Evolutionary conservation across 495 filamentous ascomycete genomes (phyloP).

Genomic region (Penicillium dipodomyicola): DNA sequence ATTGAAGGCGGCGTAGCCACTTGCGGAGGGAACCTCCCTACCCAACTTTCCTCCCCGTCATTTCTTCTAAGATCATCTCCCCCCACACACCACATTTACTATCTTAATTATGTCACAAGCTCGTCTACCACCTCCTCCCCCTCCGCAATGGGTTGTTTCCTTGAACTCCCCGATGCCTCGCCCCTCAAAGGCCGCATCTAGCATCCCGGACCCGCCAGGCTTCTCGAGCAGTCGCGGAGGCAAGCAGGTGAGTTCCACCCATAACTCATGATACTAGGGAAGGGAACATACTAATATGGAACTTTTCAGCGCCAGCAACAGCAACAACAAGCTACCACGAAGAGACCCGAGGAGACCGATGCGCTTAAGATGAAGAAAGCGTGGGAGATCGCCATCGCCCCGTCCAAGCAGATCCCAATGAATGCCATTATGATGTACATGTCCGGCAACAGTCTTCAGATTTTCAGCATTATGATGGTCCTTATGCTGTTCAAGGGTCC

Average conservation of each 20-base stretch:
- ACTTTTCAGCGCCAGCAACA: slow-evolving; percentile 32
- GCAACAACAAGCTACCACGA: slow-evolving; percentile 35
- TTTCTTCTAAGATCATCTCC: slow-evolving; percentile 9
- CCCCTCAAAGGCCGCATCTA: slow-evolving; percentile 54
- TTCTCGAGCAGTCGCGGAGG: slow-evolving; percentile 58
- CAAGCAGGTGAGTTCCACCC: slow-evolving; percentile 36
- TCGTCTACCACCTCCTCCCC: slow-evolving; percentile 46
- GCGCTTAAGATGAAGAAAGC: slow-evolving; percentile 96
- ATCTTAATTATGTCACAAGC: slow-evolving; percentile 31
- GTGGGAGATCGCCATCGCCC: slow-evolving; percentile 95
- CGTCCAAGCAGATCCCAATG: slow-evolving; percentile 94
- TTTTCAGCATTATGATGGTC: slow-evolving; percentile 99
- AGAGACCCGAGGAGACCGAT: slow-evolving; percentile 76
- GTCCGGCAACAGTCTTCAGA: slow-evolving; percentile 97
- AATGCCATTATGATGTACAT: slow-evolving; percentile 99
- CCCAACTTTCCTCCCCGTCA: slow-evolving; percentile 3
- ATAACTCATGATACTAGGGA: background rate
- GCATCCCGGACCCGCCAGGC: slow-evolving; percentile 84
- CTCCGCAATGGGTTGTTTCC: slow-evolving; percentile 78
- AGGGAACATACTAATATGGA: slow-evolving; percentile 12
- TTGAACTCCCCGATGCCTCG: slow-evolving; percentile 64
- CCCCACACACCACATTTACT: slow-evolving; percentile 1
- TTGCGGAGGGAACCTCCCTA: slow-evolving; percentile 27
- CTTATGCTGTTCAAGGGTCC: slow-evolving; percentile 98
- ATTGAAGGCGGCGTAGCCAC: slow-evolving; percentile 26